phyloP scores from a whole-genome alignment of 2,329 filamentous ascomycete genomes.

The Trichoderma citrinoviride region DNA sequence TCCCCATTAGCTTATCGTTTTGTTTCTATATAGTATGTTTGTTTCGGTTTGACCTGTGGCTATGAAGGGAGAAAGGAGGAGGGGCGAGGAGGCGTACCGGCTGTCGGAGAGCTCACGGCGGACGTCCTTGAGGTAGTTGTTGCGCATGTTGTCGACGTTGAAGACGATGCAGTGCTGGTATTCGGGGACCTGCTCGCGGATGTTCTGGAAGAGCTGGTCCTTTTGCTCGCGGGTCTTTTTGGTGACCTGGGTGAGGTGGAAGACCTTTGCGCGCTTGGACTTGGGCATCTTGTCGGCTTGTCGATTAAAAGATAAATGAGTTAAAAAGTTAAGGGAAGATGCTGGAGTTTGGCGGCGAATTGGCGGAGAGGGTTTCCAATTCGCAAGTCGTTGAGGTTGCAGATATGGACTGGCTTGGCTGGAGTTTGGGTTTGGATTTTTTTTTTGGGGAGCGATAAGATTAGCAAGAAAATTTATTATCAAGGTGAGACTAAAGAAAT shows the following conservation, averaged over 20 bases:
- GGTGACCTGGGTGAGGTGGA: conserved; percentile 85
- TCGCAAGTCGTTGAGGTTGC: background rate
- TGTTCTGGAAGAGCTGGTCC: conserved; percentile 80
- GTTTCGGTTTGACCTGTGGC: no score
- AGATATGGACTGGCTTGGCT: background rate
- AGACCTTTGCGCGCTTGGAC: conserved; percentile 87
- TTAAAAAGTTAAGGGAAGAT: no score
- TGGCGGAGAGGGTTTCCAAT: background rate
- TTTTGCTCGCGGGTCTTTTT: conserved; percentile 95
- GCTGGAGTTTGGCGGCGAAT: background rate
- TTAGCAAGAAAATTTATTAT: conserved; percentile 35
- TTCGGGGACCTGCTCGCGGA: conserved; percentile 78
- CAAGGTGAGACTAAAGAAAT: conserved; percentile 24
- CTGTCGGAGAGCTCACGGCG: conserved; percentile 80
- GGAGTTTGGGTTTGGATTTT: background rate
- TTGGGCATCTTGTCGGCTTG: conserved; percentile 71
- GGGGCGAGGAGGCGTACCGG: conserved; percentile 57
- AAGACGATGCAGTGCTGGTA: conserved; percentile 95
- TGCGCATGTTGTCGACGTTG: conserved; percentile 94
- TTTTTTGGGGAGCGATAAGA: conserved; percentile 31
- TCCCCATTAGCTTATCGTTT: background rate
- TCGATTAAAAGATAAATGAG: conserved; percentile 13
- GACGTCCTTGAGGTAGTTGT: conserved; percentile 91
- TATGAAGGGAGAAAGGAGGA: background rate
- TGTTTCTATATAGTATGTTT: no score